Evolutionary conservation across 768 basidiomycete genomes (phyloP).

Genomic region (Mycena latifolia): DNA sequence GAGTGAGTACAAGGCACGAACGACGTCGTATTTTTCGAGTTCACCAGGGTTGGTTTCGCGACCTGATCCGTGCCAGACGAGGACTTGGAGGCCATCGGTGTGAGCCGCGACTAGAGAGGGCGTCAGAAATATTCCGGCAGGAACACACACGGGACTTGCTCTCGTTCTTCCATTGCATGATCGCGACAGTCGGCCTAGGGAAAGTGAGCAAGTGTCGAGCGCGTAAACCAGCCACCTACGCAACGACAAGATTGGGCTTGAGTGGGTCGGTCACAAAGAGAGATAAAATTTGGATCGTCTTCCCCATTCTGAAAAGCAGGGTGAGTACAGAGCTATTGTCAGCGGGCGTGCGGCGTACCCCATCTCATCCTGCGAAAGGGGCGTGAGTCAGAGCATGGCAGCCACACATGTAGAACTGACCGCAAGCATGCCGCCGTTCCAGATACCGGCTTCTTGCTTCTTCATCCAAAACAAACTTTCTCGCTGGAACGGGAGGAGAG

Average conservation of each 20-base stretch:
- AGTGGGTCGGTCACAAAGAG: conserved; percentile 82
- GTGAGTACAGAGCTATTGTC: conserved; percentile 19
- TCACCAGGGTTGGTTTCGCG: conserved; percentile 75
- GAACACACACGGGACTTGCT: conserved; percentile 41
- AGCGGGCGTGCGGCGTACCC: conserved; percentile 63
- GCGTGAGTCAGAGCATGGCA: not conserved
- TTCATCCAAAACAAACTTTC: conserved; percentile 98
- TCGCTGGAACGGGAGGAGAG: conserved; percentile 92
- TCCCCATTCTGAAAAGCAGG: conserved; percentile 75
- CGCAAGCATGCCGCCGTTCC: conserved; percentile 94
- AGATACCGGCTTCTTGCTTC: conserved; percentile 88
- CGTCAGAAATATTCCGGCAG: not conserved
- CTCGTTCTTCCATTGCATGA: conserved; percentile 94
- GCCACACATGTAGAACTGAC: conserved; percentile 56
- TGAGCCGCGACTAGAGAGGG: conserved; percentile 68
- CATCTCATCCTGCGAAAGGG: conserved; percentile 80
- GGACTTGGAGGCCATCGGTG: conserved; percentile 85
- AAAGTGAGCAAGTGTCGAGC: conserved; percentile 44
- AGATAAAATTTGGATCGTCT: conserved; percentile 97
- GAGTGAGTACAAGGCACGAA: conserved; percentile 49
- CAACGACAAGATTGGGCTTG: conserved; percentile 92
- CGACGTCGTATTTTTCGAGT: conserved; percentile 90
- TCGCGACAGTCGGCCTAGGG: conserved; percentile 64
- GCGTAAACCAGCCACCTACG: conserved; percentile 69
- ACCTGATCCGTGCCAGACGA: conserved; percentile 92